Base-by-base conservation (phyloP, 2,329 filamentous ascomycete genomes). In the Cladosporium cucumerinum region DNA sequence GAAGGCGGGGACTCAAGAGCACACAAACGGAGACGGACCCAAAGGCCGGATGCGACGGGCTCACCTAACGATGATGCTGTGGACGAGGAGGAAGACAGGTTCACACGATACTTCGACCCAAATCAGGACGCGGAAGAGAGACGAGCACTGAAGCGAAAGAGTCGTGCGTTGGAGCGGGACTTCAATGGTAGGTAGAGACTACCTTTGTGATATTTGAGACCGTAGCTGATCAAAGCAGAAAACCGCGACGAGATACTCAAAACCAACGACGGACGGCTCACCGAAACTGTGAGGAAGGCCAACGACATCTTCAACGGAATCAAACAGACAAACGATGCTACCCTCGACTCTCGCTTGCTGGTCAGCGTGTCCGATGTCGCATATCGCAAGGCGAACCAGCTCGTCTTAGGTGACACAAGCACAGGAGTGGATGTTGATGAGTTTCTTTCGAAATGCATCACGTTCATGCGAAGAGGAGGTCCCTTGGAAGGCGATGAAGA, bases 351-450 rank as follows among this genome's bases (percentile, higher is more conserved):
- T 0, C 87, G 91, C n/a, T 82, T 96, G 28, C 84, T 98, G 3
- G 89, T 97, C 57, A 88, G 85, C 68, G 88, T 91, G 0, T 91
- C 91, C 5, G 93, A 97, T 68, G 78, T 96, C 5, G 89, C 90
- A 0, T 89, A 90, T 71, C 91, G 91, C 70, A 93, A 92, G 74
- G 89, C 92, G 0, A 82, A 89, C 51, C 87, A 89, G 60, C 83
- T 96, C 28, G 87, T 89, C 1, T 82, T 92, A 32, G 93, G 93
- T 7, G 89, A 89, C 71, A 80, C 85, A 1, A 86, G 87, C 2
- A 87, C 89, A 59, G 92, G 93, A 8, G 80, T 99, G 25, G 93
- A 98, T 72, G 84, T 96, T 0, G 93, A 98, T 67, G 91, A 97
- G 71, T 96, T 98, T 72, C 87, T 98, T 16, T 90, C 91, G 0